Conservation (phyloP, 768 basidiomycete genomes). For the Hebeloma cylindrosporum region DNA sequence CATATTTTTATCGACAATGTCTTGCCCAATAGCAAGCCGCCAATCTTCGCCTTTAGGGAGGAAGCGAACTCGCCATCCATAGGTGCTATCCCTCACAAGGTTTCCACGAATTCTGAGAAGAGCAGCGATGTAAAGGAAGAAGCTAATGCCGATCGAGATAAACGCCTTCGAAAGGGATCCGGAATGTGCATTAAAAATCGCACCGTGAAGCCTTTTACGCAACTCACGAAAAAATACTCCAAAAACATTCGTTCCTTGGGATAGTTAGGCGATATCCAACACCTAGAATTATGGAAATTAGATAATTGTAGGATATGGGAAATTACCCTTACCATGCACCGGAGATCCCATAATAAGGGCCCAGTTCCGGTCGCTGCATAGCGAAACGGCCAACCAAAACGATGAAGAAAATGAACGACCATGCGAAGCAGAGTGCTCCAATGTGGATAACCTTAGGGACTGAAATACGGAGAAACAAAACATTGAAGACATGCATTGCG, state of each 20-base stretch:
- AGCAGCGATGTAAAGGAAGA: conserved; percentile 11
- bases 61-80: conserved; percentile 12
- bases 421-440: conserved; percentile 31
- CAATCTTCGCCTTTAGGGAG: conserved; percentile 5
- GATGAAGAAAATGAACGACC: conserved; percentile 33
- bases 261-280: conserved; percentile 46
- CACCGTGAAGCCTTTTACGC: conserved; percentile 12
- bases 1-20: conserved; percentile 9
- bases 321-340: conserved; percentile 38
- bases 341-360: conserved; percentile 45
- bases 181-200: not conserved
- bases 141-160: conserved; percentile 11
- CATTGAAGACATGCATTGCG: conserved; percentile 25
- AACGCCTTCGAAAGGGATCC: conserved; percentile 5
- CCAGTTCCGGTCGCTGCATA: conserved; percentile 31
- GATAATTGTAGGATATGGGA: not conserved
- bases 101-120: conserved; percentile 18
- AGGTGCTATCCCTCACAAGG: conserved; percentile 10
- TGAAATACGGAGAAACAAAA: conserved; percentile 40
- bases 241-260: conserved; percentile 36
- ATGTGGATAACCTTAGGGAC: conserved; percentile 23
- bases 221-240: conserved; percentile 48
- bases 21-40: conserved; percentile 4
- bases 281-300: conserved; percentile 16
- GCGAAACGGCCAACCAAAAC: conserved; percentile 38